Percentiles rank a stretch among this genome's conserved stretches.
phyloP scores from a whole-genome alignment of 768 basidiomycete genomes.

The Jaapia argillacea region DNA sequence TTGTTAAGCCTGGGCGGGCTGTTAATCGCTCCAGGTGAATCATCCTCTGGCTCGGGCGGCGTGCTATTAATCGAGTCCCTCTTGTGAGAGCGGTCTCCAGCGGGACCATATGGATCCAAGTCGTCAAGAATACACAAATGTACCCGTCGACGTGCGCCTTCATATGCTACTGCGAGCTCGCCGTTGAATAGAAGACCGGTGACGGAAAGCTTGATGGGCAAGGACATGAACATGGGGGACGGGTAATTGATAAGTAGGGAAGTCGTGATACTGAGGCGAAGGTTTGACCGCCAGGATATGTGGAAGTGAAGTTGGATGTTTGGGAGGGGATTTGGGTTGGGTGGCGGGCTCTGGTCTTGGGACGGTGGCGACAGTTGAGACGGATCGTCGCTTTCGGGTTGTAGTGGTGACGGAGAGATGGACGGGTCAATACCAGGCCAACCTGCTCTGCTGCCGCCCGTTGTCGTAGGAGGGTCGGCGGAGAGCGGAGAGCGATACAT shows the following conservation, averaged over 20 bases:
- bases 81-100: constrained; percentile 22
- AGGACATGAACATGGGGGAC: constrained; percentile 90
- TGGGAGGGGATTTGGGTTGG: constrained; percentile 32
- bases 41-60: constrained; percentile 58
- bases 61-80: constrained; percentile 33
- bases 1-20: constrained; percentile 41
- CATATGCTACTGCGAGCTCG: constrained; percentile 86
- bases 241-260: constrained; percentile 96
- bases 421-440: too few relatives aligned
- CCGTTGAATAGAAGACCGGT: constrained; percentile 82
- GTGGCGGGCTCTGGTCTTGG: constrained; percentile 16
- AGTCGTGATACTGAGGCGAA: constrained; percentile 83
- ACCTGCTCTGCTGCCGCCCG: too few relatives aligned
- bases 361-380: constrained; percentile 6
- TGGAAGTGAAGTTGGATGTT: constrained; percentile 87
- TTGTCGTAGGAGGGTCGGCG: not conserved
- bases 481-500: constrained; percentile 9
- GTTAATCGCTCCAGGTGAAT: constrained; percentile 22
- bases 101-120: constrained; percentile 75
- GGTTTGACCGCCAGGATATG: constrained; percentile 78
- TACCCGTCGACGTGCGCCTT: constrained; percentile 69
- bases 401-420: not conserved
- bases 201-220: constrained; percentile 90
- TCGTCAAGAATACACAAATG: constrained; percentile 89
- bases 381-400: constrained; percentile 5